A percentile compares a stretch with the other conserved stretches of the same genome.
phyloP scores from a whole-genome alignment of 805 yeast species.

The Kodamaea kaohsiungensis region DNA sequence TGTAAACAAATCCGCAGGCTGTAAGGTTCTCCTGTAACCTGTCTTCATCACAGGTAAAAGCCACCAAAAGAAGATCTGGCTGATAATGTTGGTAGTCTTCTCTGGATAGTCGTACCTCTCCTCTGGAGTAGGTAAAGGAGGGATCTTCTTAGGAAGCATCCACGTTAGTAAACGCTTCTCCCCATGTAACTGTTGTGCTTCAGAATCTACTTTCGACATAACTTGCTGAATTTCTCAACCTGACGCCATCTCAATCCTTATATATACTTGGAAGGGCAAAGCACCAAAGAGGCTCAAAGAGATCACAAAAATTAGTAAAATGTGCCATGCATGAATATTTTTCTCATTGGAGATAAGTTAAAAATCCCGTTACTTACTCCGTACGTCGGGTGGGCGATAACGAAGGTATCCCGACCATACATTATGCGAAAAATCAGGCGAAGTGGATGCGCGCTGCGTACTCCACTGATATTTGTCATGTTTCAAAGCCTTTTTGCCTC shows the following conservation, averaged over 20 bases:
- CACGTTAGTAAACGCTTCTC: conserved; percentile 38
- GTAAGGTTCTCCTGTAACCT: conserved; percentile 73
- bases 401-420: too few relatives aligned
- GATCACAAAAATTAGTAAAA: background rate
- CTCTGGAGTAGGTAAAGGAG: conserved; percentile 50
- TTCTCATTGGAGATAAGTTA: background rate
- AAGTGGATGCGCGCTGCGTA: too few relatives aligned
- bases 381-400: background rate
- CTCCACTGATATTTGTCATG: too few relatives aligned
- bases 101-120: conserved; percentile 52
- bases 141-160: conserved; percentile 41
- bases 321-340: background rate
- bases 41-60: conserved; percentile 58
- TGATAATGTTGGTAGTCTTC: conserved; percentile 36
- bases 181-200: conserved; percentile 13
- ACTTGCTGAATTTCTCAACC: conserved; percentile 30
- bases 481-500: too few relatives aligned
- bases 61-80: conserved; percentile 64
- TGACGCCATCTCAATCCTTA: conserved; percentile 6
- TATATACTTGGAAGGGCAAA: background rate
- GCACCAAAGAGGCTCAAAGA: background rate
- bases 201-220: conserved; percentile 28
- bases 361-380: background rate
- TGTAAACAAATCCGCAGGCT: conserved; percentile 58
- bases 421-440: too few relatives aligned